Percentiles rank a stretch among this genome's conserved stretches.
These are phyloP conservation scores for Chlamydomonas asymmetrica DNA, from an alignment of 139 green algal species.

Conservation along the genomic window DNA sequence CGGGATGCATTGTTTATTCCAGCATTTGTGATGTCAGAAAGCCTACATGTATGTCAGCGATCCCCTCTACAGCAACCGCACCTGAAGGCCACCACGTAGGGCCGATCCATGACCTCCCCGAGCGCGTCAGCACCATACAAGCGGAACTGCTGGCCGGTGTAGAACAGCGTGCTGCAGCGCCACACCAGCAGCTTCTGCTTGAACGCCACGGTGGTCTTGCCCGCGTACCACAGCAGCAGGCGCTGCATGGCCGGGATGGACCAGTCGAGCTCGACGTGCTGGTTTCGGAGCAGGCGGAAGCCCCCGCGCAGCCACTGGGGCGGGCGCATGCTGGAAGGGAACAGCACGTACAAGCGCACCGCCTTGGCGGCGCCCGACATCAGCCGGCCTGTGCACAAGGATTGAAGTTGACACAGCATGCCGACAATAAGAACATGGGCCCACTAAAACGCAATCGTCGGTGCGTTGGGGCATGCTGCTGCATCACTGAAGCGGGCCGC, in stretches of 20 bases:
- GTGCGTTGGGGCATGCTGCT: too few relatives aligned
- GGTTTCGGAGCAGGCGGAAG: background rate
- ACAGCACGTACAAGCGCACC: slow-evolving; percentile 22
- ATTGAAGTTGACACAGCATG: too few relatives aligned
- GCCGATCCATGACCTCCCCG: slow-evolving; percentile 6
- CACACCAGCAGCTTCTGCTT: slow-evolving; percentile 10
- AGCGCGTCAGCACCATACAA: slow-evolving; percentile 22
- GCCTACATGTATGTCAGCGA: too few relatives aligned
- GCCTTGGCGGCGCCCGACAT: too few relatives aligned
- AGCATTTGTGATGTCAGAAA: too few relatives aligned
- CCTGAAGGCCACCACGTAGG: slow-evolving; percentile 17
- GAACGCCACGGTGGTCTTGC: background rate
- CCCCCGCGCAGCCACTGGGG: slow-evolving; percentile 15
- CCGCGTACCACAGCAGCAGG: background rate
- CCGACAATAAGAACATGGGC: too few relatives aligned
- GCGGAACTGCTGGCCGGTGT: slow-evolving; percentile 1
- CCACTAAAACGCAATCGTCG: too few relatives aligned
- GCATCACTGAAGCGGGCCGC: too few relatives aligned
- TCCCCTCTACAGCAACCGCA: too few relatives aligned
- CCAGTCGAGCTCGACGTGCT: background rate
- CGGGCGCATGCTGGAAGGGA: slow-evolving; percentile 23
- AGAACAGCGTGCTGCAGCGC: background rate
- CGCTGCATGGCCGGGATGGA: background rate
- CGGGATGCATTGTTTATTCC: too few relatives aligned
- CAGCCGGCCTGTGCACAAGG: too few relatives aligned